A percentile compares a stretch with the other conserved stretches of the same genome.
Evolutionary conservation across 345 rosid genomes (phyloP).

Genomic region (Corchorus capsularis): DNA sequence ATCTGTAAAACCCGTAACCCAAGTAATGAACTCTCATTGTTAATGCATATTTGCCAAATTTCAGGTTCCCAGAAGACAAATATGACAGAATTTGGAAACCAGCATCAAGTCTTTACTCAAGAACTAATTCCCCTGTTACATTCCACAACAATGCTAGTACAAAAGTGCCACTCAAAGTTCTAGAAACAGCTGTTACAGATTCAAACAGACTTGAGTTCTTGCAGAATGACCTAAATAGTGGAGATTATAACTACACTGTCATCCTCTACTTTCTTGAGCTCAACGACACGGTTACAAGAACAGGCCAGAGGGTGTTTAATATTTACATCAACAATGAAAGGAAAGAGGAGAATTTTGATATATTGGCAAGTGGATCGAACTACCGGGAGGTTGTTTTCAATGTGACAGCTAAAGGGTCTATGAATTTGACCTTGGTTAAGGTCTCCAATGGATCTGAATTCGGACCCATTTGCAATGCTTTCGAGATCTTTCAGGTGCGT

Average conservation of each 20-base stretch:
- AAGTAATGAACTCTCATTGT: background rate
- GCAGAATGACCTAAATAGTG: conserved; percentile 32
- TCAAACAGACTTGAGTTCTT: conserved; percentile 40
- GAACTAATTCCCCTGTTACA: conserved; percentile 8
- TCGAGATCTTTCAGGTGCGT: conserved; percentile 55
- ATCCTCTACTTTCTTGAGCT: conserved; percentile 71
- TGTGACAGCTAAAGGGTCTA: conserved; percentile 43
- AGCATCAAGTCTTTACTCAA: conserved; percentile 23
- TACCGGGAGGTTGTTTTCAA: conserved; percentile 37
- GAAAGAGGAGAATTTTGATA: conserved; percentile 36
- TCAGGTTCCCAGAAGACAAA: conserved; percentile 56
- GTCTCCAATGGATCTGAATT: conserved; percentile 36
- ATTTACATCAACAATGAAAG: conserved; percentile 45
- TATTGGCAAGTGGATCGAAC: conserved; percentile 38
- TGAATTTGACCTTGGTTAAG: conserved; percentile 58
- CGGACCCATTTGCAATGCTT: conserved; percentile 69
- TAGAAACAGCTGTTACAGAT: conserved; percentile 43
- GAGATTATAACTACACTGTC: conserved; percentile 42
- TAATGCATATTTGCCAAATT: conserved; percentile 19
- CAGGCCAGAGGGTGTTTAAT: conserved; percentile 56
- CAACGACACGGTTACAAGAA: conserved; percentile 26
- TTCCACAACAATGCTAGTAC: conserved; percentile 2
- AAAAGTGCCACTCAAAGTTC: conserved; percentile 51
- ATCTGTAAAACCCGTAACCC: background rate
- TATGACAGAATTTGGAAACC: conserved; percentile 64